Evolutionary conservation across 2,329 filamentous ascomycete genomes (phyloP).

Genomic region (Sclerotinia sclerotiorum): DNA sequence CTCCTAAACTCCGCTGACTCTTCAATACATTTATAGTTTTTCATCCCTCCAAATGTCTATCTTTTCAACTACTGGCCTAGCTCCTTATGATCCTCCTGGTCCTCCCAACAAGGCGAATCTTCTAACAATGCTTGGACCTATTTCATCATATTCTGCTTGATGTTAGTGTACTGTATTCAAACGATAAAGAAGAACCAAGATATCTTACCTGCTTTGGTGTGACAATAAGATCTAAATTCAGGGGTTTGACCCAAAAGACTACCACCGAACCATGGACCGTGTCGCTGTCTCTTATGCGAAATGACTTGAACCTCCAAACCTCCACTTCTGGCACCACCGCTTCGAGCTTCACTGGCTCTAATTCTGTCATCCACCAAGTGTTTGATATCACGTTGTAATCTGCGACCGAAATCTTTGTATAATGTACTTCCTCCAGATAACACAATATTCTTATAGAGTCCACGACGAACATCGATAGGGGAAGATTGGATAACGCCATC

Average conservation of each 20-base stretch:
- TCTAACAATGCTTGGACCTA: conserved; percentile 92
- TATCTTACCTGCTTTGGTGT: conserved; percentile 67
- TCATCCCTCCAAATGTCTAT: conserved; percentile 13
- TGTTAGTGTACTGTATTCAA: not conserved
- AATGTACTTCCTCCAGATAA: conserved; percentile 94
- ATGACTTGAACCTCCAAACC: conserved; percentile 97
- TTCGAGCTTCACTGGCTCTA: conserved; percentile 84
- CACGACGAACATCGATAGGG: conserved; percentile 93
- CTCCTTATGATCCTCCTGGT: conserved; percentile 69
- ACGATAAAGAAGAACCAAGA: not conserved
- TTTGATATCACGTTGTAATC: conserved; percentile 95
- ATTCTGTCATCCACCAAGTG: conserved; percentile 93
- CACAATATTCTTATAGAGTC: conserved; percentile 99
- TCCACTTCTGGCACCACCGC: conserved; percentile 84
- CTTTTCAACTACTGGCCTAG: not conserved
- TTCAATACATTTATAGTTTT: conserved; percentile 22
- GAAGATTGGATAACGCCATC: conserved; percentile 97
- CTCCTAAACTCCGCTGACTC: conserved; percentile 17
- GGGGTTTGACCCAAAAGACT: conserved; percentile 95
- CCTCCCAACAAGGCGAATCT: conserved; percentile 92
- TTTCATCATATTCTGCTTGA: conserved; percentile 71
- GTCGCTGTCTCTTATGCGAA: conserved; percentile 93
- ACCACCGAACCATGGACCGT: conserved; percentile 98
- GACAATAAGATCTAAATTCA: conserved; percentile 98
- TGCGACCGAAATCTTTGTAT: conserved; percentile 96